Base-by-base conservation (phyloP, 2,329 filamentous ascomycete species). In the Monilinia vaccinii-corymbosi region DNA sequence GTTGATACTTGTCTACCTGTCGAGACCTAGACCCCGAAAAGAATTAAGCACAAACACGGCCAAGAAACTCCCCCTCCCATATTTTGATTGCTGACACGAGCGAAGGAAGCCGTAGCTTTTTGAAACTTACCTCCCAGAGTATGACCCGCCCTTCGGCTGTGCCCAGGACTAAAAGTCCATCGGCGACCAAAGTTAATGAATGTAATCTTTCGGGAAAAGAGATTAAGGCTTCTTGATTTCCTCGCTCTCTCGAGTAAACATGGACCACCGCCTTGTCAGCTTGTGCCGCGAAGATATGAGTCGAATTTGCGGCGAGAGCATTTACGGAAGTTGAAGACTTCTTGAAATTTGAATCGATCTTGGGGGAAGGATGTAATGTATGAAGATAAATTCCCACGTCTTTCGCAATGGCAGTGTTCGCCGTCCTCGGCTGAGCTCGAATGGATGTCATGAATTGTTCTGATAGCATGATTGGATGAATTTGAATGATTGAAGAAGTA, bases 221-320 rank as follows among this genome's bases (percentile, higher is more conserved):
- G 23, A 97, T 84, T 21, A 90, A 82, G 8, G 90, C 88, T 75
- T 97, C 93, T 71, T 97, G 91, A 68, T 89, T 94, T 32, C 89
- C 89, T 64, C 89, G 88, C 61, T 85, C 80, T 59, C 91, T 82
- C 61, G 83, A 92, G 75, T 97, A 99, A 59, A 99, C 91, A 75
- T 97, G 90, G 1, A 99, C 82, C 46, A 96, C 89, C 0, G 91
- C 90, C 74, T 96, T 97, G 65, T 92, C 91, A 53, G 88, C 81
- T 73, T 99, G 94, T 4, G 91, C 93, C 4, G 92, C 88, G 72
- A 96, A 99, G 50, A 97, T 80, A 72, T 99, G 94, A 23, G 86
- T 86, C 48, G 83, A 79, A 73, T 82, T 95, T 67, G 92, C 81
- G 34, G 91, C 92, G 59, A 99, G 77, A 67, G 89, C 87, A 73